Conservation (phyloP, 1,284 basidiomycete genomes). For the Bjerkandera adusta region DNA sequence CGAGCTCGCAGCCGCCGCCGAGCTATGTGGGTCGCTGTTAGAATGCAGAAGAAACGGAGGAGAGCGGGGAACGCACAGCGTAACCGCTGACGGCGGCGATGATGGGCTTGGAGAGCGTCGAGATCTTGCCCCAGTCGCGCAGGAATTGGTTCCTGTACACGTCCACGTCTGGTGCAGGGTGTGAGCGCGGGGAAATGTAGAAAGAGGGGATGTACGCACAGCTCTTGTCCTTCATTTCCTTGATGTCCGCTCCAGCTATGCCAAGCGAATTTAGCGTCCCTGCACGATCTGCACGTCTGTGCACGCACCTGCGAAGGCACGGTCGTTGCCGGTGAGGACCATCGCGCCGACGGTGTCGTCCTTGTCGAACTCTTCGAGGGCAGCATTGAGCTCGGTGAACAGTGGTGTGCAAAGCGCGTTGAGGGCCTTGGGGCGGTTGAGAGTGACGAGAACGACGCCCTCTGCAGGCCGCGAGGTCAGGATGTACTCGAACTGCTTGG, state of each 20-base stretch:
- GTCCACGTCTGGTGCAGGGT: constrained; percentile 58
- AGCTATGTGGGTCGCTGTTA: constrained; percentile 50
- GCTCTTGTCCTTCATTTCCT: constrained; percentile 91
- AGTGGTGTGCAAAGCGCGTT: constrained; percentile 88
- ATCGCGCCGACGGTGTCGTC: constrained; percentile 80
- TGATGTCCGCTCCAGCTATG: constrained; percentile 85
- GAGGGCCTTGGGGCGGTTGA: constrained; percentile 95
- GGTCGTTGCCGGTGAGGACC: constrained; percentile 92
- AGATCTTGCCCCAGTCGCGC: constrained; percentile 82
- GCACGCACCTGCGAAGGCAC: constrained; percentile 84
- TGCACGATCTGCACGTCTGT: neutral
- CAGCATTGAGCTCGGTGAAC: constrained; percentile 77
- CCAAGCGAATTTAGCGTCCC: neutral
- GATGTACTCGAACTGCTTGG: constrained; percentile 64
- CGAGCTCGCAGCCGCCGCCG: constrained; percentile 95
- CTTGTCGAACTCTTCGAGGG: constrained; percentile 68
- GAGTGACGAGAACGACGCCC: constrained; percentile 83
- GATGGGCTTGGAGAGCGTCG: constrained; percentile 84
- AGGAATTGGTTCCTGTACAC: constrained; percentile 91
- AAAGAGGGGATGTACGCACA: constrained; percentile 49
- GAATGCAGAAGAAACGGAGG: constrained; percentile 2
- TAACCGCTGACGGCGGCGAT: constrained; percentile 96
- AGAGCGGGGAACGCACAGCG: constrained; percentile 58
- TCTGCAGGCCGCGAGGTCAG: constrained; percentile 72
- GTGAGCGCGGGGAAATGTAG: neutral